Evolutionary conservation across 192 early-diverging fungal genomes (phyloP).

Genomic region (Umbelopsis sp.): DNA sequence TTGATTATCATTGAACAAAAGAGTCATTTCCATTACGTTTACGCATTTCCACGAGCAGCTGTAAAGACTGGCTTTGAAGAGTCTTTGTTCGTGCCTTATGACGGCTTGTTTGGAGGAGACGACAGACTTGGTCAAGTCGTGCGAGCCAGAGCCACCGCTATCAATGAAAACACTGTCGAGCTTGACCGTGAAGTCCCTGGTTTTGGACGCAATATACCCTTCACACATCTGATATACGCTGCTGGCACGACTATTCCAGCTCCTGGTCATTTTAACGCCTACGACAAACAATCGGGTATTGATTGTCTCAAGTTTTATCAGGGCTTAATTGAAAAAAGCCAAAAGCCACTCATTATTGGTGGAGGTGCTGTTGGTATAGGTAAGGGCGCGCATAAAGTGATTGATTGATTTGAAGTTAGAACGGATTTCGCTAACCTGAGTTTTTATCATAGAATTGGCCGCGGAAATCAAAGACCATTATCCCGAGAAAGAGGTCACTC

Average conservation of each 20-base stretch:
- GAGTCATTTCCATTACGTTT: slow-evolving; percentile 64
- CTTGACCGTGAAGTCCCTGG: slow-evolving; percentile 54
- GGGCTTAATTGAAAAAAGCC: slow-evolving; percentile 57
- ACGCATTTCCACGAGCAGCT: slow-evolving; percentile 63
- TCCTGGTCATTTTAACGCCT: slow-evolving; percentile 47
- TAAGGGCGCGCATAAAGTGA: background rate
- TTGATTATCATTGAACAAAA: slow-evolving; percentile 61
- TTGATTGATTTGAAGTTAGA: too few relatives aligned
- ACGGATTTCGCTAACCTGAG: background rate
- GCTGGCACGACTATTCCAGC: slow-evolving; percentile 56
- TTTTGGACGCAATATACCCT: slow-evolving; percentile 50
- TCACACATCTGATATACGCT: slow-evolving; percentile 57
- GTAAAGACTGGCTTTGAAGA: slow-evolving; percentile 60
- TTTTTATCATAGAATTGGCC: slow-evolving; percentile 58
- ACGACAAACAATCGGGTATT: slow-evolving; percentile 50
- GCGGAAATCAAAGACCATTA: slow-evolving; percentile 70
- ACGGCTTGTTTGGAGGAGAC: slow-evolving; percentile 41
- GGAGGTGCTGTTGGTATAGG: slow-evolving; percentile 75
- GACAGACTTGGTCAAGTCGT: slow-evolving; percentile 49
- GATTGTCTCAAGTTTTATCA: slow-evolving; percentile 47
- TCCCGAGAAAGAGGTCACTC: slow-evolving; percentile 61
- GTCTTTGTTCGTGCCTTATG: slow-evolving; percentile 63
- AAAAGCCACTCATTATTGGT: slow-evolving; percentile 68
- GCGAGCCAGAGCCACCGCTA: slow-evolving; percentile 48
- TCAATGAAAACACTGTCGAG: slow-evolving; percentile 50